phyloP scores from a whole-genome alignment of 768 basidiomycete species.

The Russula sp. region DNA sequence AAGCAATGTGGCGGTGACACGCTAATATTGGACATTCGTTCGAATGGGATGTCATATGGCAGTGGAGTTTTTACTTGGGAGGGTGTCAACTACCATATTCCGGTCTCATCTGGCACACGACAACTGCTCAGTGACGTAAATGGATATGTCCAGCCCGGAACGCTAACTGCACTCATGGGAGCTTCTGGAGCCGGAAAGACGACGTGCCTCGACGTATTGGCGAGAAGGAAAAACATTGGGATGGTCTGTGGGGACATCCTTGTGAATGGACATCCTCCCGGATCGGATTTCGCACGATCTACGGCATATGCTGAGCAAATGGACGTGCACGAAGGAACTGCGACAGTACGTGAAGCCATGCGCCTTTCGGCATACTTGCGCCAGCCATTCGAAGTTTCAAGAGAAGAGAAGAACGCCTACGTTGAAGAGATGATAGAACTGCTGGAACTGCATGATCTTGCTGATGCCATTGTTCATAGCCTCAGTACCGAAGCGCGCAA shows the following conservation, averaged over 20 bases:
- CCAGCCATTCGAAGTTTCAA: conserved; percentile 59
- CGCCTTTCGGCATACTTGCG: conserved; percentile 81
- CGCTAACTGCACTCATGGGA: conserved; percentile 86
- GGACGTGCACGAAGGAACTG: conserved; percentile 78
- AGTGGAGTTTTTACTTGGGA: conserved; percentile 77
- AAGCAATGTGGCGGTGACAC: background rate
- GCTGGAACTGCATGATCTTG: conserved; percentile 74
- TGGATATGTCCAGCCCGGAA: conserved; percentile 81
- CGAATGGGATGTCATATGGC: background rate
- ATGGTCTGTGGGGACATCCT: conserved; percentile 56
- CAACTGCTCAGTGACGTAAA: conserved; percentile 67
- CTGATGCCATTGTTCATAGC: conserved; percentile 74
- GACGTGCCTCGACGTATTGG: conserved; percentile 67
- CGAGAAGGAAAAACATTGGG: conserved; percentile 66
- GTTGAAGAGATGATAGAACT: conserved; percentile 80
- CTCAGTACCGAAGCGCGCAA: conserved; percentile 68
- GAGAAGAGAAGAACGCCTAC: conserved; percentile 70
- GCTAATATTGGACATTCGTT: background rate
- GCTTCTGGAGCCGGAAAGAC: conserved; percentile 71
- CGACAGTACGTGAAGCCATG: conserved; percentile 79
- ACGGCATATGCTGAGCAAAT: conserved; percentile 46
- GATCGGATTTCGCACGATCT: conserved; percentile 38
- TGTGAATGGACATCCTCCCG: conserved; percentile 57
- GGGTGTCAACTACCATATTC: conserved; percentile 67
- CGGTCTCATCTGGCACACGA: conserved; percentile 50